phyloP scores from a whole-genome alignment of 2,329 filamentous ascomycete genomes.

The Fusarium paranaense region DNA sequence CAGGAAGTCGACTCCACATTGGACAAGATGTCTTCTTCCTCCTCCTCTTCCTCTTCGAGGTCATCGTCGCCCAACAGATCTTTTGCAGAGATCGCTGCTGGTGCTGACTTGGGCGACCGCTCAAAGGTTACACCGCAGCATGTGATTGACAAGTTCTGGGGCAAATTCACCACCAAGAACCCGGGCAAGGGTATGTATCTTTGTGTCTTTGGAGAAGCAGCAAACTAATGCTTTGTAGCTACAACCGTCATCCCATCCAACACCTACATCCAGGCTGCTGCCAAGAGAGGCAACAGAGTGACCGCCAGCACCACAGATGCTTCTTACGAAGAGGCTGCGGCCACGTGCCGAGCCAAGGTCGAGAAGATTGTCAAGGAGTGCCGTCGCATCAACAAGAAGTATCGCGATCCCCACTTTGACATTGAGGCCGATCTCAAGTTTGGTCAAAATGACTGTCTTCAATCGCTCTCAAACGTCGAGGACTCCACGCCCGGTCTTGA shows the following conservation, averaged over 20 bases:
- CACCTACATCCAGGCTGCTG: constrained; percentile 70
- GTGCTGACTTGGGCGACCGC: constrained; percentile 39
- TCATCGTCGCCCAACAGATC: constrained; percentile 13
- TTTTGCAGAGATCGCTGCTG: constrained; percentile 2
- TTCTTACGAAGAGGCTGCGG: constrained; percentile 79
- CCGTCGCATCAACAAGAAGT: constrained; percentile 83
- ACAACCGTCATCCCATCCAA: constrained; percentile 78
- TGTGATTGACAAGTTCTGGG: constrained; percentile 79
- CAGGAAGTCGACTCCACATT: background rate
- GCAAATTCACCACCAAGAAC: constrained; percentile 75
- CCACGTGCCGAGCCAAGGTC: constrained; percentile 74
- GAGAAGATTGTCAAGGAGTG: constrained; percentile 74
- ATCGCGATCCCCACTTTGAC: constrained; percentile 88
- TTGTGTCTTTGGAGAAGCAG: background rate
- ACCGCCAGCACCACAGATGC: constrained; percentile 68
- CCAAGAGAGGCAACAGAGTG: constrained; percentile 65
- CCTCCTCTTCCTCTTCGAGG: constrained; percentile 13
- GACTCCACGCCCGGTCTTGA: constrained; percentile 39
- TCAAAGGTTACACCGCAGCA: constrained; percentile 71
- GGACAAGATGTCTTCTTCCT: constrained; percentile 23
- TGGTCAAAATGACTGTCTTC: constrained; percentile 62
- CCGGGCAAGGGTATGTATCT: constrained; percentile 71
- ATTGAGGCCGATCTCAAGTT: constrained; percentile 81
- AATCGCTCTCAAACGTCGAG: constrained; percentile 54
- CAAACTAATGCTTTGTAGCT: constrained; percentile 52